Base-by-base conservation (phyloP, 2,329 filamentous ascomycete species). In the Cladosporium austrohemisphaericum region DNA sequence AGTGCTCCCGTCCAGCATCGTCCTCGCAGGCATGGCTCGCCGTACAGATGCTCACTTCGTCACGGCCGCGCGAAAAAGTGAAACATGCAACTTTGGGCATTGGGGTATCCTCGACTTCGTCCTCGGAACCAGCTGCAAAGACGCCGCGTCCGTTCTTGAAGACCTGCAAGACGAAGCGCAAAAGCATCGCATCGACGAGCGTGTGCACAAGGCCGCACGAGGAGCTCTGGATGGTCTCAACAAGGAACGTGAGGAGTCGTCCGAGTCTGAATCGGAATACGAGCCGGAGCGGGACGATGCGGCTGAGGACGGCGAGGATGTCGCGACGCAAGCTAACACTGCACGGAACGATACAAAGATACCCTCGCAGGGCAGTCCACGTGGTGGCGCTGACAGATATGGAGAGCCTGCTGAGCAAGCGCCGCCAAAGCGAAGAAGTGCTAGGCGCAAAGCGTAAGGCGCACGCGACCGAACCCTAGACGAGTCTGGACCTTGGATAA, bases 71-170 rank as follows among this genome's bases (percentile, higher is more conserved):
- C 58, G 28, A 18, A 45, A 61, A 66, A 52, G 63, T 65, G 65
- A 58, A 63, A 52, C 57, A 59, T 29, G 73, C 63, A 49, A 72
- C 63, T 43, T 57, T 67, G 45, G 73, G 26, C 0, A 78, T 2
- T 81, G 76, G 75, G 83, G 83, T 0, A 54, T 86, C 2, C 52
- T 85, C 52, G 83, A 86, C 62, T 84, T 81, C 77, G 57, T 73
- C 1, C 72, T 76, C 52, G 83, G 75, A 22, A 85, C 78, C n/a
- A 53, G 57, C 4, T 65, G 61, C 47, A 48, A 55, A 5, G 9
- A 76, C 5, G 77, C 78, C 1, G 71, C 73, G 11, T 73, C 80
- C 58, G 72, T 81, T 3, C 64, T 77, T 14, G 74, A 76, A 41
- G 77, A 83, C 60, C 58, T 80, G 16, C 73, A 71, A 43, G 73